These are phyloP conservation scores for Fusarium guadeloupense DNA, from an alignment of 2,329 filamentous ascomycete species.

Conservation along the genomic window DNA sequence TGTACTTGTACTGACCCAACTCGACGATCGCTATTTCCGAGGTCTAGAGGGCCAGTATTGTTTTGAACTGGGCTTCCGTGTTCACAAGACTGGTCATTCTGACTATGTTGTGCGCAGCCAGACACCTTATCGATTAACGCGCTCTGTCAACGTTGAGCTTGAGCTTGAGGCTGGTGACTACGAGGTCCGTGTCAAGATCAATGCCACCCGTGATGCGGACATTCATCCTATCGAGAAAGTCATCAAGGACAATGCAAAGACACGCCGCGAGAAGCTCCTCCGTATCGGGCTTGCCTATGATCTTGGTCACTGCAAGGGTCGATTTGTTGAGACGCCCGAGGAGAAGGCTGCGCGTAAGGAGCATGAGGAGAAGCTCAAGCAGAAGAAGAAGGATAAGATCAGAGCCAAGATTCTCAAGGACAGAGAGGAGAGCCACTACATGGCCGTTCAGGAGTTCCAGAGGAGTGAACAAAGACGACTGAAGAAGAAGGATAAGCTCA, in stretches of 20 bases:
- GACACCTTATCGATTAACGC: conserved; percentile 68
- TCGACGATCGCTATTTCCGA: conserved; percentile 66
- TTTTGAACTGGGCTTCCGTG: conserved; percentile 63
- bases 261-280: conserved; percentile 75
- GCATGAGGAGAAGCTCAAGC: conserved; percentile 54
- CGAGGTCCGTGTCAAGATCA: conserved; percentile 78
- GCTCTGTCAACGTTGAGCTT: conserved; percentile 81
- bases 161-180: conserved; percentile 79
- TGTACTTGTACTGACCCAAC: conserved; percentile 65
- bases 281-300: conserved; percentile 76
- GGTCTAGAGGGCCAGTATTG: conserved; percentile 66
- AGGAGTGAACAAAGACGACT: conserved; percentile 41
- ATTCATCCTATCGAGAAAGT: conserved; percentile 69
- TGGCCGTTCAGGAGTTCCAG: conserved; percentile 50
- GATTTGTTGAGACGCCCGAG: conserved; percentile 58
- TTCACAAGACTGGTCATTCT: conserved; percentile 60
- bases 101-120: conserved; percentile 66
- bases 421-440: conserved; percentile 49
- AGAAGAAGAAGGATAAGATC: conserved; percentile 48
- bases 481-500: conserved; percentile 85
- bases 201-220: conserved; percentile 66
- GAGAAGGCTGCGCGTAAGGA: conserved; percentile 59
- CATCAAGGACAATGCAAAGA: conserved; percentile 70
- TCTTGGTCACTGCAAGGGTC: conserved; percentile 73
- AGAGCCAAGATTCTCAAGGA: conserved; percentile 56